Base-by-base conservation (phyloP, 805 yeast genomes). In the Candida palmyrensis region DNA sequence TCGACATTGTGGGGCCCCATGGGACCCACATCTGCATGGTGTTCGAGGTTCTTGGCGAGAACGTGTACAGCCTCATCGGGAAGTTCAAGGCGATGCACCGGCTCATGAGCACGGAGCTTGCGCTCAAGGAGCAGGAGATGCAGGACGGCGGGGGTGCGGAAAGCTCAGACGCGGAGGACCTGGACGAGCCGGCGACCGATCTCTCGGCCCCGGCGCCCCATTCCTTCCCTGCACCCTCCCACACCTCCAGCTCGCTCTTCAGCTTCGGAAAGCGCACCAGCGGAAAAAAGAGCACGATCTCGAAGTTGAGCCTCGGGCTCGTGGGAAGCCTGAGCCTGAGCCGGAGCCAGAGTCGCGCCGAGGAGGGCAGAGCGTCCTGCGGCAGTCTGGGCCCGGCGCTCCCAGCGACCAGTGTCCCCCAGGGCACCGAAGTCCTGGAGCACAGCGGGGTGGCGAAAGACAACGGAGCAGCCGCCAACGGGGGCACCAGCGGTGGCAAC, bases 11-110 rank as follows among this genome's bases (percentile, higher is more conserved):
- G 3, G 85, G 85, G 3, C 82, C 82, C 6, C 70, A 78, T 47
- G 85, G 85, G 1, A 65, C 59, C 17, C 85, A 78, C 47, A 68
- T 77, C 18, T 75, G 81, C 49, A 76, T 78, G 80, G 80, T 75
- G 3, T 75, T 78, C 39, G 84, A 78, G 55, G 74, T 78, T 1
- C 52, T 78, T 26, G 84, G 83, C 13, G 82, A 78, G 44, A 77
- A 71, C 45, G 56, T 77, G 47, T 52, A 75, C 32, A 72, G 69
- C 34, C 55, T 77, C 34, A 54, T 75, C 31, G 57, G 69, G 26
- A 61, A 76, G 25, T 76, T 68, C 49, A 71, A 58, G 41, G 51
- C n/a, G 7, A 18, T 30, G 11, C 18, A 30, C 14, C n/a, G n/a
- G 12, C 23, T 7, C 29, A 17, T 30, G 11, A 15, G 15, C 8